Evolutionary conservation across 1,139 yeast species (phyloP).

Genomic region (Citeromyces siamensis): DNA sequence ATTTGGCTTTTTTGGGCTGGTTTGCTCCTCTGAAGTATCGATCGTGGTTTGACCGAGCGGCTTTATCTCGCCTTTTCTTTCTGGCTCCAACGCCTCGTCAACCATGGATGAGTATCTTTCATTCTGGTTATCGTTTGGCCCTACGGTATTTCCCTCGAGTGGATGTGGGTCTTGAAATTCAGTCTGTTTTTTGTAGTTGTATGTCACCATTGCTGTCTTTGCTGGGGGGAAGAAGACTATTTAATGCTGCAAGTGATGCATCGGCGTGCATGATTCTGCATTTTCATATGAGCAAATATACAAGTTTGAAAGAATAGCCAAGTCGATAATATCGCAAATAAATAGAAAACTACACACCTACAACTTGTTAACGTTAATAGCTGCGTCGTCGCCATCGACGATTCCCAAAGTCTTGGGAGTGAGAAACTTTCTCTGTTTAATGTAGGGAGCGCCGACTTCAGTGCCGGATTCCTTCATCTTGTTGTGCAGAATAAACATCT

Average conservation of each 20-base stretch:
- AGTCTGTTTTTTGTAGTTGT: neutral
- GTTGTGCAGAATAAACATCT: slow-evolving; percentile 18
- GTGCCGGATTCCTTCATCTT: slow-evolving; percentile 16
- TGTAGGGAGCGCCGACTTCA: slow-evolving; percentile 21
- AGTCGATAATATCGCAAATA: too few relatives aligned
- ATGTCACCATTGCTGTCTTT: too few relatives aligned
- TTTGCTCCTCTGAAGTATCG: too few relatives aligned
- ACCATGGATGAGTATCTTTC: neutral
- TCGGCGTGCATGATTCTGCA: too few relatives aligned
- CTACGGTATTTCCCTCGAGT: neutral
- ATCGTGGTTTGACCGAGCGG: too few relatives aligned
- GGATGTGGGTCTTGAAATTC: neutral
- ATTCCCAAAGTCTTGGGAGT: slow-evolving; percentile 22
- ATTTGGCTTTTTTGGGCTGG: too few relatives aligned
- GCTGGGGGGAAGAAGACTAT: slow-evolving; percentile 33
- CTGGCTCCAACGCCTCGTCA: neutral
- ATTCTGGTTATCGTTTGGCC: slow-evolving; percentile 2
- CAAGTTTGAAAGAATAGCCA: too few relatives aligned
- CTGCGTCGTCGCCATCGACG: slow-evolving; percentile 18
- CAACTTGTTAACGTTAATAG: slow-evolving; percentile 4
- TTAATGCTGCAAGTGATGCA: too few relatives aligned
- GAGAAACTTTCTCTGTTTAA: slow-evolving; percentile 20
- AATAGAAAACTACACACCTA: neutral
- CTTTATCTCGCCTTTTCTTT: too few relatives aligned
- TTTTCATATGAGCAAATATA: too few relatives aligned